phyloP scores from a whole-genome alignment of 23 red algal species.

The Gracilaria domingensis region DNA sequence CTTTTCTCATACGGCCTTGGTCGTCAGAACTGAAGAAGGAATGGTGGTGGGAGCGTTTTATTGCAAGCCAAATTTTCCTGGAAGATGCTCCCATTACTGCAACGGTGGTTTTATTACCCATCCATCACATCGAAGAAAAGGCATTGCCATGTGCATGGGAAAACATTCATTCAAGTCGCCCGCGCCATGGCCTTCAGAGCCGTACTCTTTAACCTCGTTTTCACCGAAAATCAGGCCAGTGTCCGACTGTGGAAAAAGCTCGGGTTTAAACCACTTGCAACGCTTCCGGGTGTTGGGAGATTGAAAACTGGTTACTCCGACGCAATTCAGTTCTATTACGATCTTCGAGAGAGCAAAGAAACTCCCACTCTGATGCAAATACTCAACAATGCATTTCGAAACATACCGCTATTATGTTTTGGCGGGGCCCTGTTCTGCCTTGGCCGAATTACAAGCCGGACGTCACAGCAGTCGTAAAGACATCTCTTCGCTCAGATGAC shows the following conservation, averaged over 20 bases:
- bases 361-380: not conserved
- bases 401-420: not conserved
- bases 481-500: not conserved
- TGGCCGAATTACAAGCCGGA: not conserved
- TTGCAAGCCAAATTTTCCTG: slow-evolving; percentile 88
- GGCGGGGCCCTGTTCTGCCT: not conserved
- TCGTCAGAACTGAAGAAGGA: slow-evolving; percentile 26
- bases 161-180: slow-evolving; percentile 46
- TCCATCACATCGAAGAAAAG: slow-evolving; percentile 57
- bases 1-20: slow-evolving; percentile 77
- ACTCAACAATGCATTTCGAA: not conserved
- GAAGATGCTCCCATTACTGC: slow-evolving; percentile 76
- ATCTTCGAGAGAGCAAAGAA: slow-evolving; percentile 37
- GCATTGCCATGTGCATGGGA: slow-evolving; percentile 73
- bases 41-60: slow-evolving; percentile 75
- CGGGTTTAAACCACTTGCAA: slow-evolving; percentile 53
- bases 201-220: slow-evolving; percentile 85
- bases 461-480: not conserved
- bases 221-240: slow-evolving; percentile 72
- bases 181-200: slow-evolving; percentile 58
- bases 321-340: slow-evolving; percentile 68
- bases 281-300: slow-evolving; percentile 45
- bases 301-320: slow-evolving; percentile 48
- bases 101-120: slow-evolving; percentile 85
- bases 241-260: slow-evolving; percentile 63